Percentiles rank a stretch among this genome's conserved stretches.
These are phyloP conservation scores for Diplocarpon mali DNA, from an alignment of 2,329 filamentous ascomycete genomes.

Conservation along the genomic window DNA sequence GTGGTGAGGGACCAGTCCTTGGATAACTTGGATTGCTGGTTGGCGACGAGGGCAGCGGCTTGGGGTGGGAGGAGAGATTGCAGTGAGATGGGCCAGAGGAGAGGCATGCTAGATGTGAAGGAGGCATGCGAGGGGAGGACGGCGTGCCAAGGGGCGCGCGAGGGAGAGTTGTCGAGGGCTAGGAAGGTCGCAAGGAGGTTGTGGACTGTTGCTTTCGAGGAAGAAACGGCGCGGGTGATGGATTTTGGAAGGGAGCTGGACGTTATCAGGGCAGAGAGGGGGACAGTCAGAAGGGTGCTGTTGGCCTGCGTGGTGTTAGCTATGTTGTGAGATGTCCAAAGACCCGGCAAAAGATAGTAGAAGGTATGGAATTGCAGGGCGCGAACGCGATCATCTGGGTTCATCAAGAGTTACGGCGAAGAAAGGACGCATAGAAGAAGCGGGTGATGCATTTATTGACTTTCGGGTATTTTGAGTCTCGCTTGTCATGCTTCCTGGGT, in stretches of 20 bases:
- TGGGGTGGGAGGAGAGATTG: constrained; percentile 35
- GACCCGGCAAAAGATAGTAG: neutral
- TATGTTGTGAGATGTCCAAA: no score
- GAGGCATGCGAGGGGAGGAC: constrained; percentile 55
- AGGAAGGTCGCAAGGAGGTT: constrained; percentile 62
- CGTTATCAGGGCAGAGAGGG: constrained; percentile 51
- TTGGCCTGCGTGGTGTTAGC: constrained; percentile 34
- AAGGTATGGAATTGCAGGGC: no score
- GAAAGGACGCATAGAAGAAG: no score
- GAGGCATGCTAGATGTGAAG: constrained; percentile 45
- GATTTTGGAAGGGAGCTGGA: constrained; percentile 45
- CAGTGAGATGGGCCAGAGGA: constrained; percentile 38
- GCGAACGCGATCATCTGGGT: no score
- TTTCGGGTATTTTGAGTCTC: no score
- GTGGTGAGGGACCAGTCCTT: constrained; percentile 38
- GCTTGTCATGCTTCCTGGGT: no score
- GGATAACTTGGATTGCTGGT: constrained; percentile 43
- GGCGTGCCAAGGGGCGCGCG: constrained; percentile 48
- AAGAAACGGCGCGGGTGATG: constrained; percentile 41
- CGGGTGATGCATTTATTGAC: no score
- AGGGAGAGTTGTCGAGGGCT: constrained; percentile 38
- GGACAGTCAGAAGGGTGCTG: constrained; percentile 54
- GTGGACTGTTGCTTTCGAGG: constrained; percentile 47
- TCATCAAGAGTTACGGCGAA: no score
- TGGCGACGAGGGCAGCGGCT: constrained; percentile 35